Evolutionary conservation across 2,329 filamentous ascomycete species (phyloP), one percentile per base, ranked within the genome.

Genomic region (Neospermospora avenae): DNA sequence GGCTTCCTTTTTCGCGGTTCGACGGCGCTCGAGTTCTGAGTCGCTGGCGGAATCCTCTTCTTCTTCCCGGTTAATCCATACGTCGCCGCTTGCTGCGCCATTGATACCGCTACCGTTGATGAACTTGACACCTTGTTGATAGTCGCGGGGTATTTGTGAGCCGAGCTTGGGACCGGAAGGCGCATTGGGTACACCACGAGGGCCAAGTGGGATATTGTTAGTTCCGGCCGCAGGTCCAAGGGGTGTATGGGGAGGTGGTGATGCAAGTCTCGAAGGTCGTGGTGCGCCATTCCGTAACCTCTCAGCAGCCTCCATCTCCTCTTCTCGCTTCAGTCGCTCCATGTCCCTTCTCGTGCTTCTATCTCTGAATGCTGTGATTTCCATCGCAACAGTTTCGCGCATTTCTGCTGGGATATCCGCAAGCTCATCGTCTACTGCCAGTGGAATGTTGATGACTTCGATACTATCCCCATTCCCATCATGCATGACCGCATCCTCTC

Each of bases 361-460:
- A 67, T 99, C 95, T 65, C 95, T 84, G 78, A 99, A 99, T 0
- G 93, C 90, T 0, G 91, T 87, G 69, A 99, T 99, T 73, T 99
- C 96, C 59, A 88, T 88, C 0, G 95, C 91, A 16, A 99, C 95
- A 0, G 91, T 93, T 72, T 96, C 95, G 24, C 95, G 87, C 91
- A 96, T 96, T 72, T 98, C 95, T 0, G 91, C 88, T 0, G 95
- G 95, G 51, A 99, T 97, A 70, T 99, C 95, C 20, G 93, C 88
- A 46, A 99, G 80, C 71, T 99, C 95, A 71, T 99, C 96, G 64
- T 99, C 95, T 55, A 89, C 84, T 0, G 88, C 86, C 34, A 96
- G 81, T 3, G 92, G 88, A 61, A 98, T 96, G 60, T 93, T 96
- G 65, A 96, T 88, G 41, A 97, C 88, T 74, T 96, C 92, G 5